These are phyloP conservation scores for Xylariaceae sp. DNA, from an alignment of 2,329 filamentous ascomycete genomes.

Conservation along the genomic window DNA sequence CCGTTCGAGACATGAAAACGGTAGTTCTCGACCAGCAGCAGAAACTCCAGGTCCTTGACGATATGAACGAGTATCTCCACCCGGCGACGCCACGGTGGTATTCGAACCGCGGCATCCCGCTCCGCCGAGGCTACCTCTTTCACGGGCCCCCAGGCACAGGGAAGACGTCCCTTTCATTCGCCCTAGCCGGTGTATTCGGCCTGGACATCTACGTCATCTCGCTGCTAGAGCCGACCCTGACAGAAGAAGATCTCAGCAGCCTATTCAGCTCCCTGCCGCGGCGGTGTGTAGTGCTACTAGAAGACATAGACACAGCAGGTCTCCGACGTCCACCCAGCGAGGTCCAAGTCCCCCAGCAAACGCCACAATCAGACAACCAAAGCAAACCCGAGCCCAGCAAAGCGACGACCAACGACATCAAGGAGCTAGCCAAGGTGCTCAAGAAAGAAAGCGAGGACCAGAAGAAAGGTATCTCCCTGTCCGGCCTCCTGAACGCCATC, in stretches of 20 bases:
- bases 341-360: conserved; percentile 18
- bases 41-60: conserved; percentile 62
- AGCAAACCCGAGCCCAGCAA: not conserved
- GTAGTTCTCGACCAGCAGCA: conserved; percentile 67
- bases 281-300: conserved; percentile 61
- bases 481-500: conserved; percentile 76
- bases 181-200: conserved; percentile 61
- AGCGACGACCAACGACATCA: conserved; percentile 33
- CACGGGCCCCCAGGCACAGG: conserved; percentile 71
- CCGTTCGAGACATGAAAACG: conserved; percentile 67
- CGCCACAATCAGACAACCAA: conserved; percentile 16
- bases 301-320: conserved; percentile 66
- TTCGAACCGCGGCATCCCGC: conserved; percentile 68
- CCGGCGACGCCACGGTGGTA: conserved; percentile 70
- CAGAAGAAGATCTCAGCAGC: conserved; percentile 55
- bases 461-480: conserved; percentile 62
- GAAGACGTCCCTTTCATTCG: conserved; percentile 65
- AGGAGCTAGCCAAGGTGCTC: conserved; percentile 41
- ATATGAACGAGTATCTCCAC: conserved; percentile 75
- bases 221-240: conserved; percentile 55
- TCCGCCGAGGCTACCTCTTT: conserved; percentile 73
- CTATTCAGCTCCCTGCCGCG: conserved; percentile 59
- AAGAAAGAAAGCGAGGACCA: conserved; percentile 40
- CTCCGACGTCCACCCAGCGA: conserved; percentile 43
- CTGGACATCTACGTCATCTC: conserved; percentile 64